These are phyloP conservation scores for Hansenula sp. DNA, from an alignment of 1,139 yeast genomes.

Conservation along the genomic window DNA sequence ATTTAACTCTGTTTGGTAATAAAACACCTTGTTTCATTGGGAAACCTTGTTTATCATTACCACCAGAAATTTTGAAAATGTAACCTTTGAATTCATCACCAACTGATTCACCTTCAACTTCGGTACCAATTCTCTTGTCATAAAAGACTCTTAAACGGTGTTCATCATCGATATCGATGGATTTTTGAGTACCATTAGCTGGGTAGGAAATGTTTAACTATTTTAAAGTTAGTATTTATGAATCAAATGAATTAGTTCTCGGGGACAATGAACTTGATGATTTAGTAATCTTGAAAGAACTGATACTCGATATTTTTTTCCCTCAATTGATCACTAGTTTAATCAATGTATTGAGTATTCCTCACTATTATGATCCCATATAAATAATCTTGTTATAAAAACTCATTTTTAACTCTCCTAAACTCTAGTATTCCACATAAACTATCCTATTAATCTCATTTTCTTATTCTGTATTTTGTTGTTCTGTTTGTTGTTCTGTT, in stretches of 20 bases:
- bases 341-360: too few relatives aligned
- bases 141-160: conserved; percentile 96
- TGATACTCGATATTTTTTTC: too few relatives aligned
- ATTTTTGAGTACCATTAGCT: conserved; percentile 99
- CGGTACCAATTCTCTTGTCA: conserved; percentile 99
- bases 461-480: too few relatives aligned
- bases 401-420: too few relatives aligned
- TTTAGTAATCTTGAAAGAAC: not conserved
- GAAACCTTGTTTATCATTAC: conserved; percentile 99
- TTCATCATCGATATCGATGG: conserved; percentile 96
- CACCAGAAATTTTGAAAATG: conserved; percentile 97
- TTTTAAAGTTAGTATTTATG: conserved; percentile 1
- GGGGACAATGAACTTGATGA: not conserved
- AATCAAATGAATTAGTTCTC: too few relatives aligned
- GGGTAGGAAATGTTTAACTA: conserved; percentile 99
- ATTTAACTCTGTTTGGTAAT: conserved; percentile 99
- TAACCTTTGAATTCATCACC: conserved; percentile 99
- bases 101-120: conserved; percentile 95
- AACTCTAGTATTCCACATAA: too few relatives aligned
- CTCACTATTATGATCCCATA: too few relatives aligned
- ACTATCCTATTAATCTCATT: too few relatives aligned
- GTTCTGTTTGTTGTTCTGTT: too few relatives aligned
- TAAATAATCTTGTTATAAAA: too few relatives aligned
- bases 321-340: too few relatives aligned
- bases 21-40: conserved; percentile 99